Conservation (phyloP, 768 basidiomycete genomes). For the Mycena vulgaris region DNA sequence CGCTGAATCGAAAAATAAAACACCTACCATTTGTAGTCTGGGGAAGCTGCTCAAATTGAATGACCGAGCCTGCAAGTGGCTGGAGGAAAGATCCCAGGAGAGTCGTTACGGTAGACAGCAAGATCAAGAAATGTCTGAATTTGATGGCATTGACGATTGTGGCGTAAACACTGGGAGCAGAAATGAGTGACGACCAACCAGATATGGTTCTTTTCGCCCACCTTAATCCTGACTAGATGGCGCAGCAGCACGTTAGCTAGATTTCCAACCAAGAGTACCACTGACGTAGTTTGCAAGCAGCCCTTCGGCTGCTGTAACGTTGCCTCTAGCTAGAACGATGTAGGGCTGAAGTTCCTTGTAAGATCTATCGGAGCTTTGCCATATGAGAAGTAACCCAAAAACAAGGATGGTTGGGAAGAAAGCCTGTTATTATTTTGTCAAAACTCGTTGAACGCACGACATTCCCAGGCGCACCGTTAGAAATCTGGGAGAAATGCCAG, state of each 20-base stretch:
- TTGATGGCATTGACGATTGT: slow-evolving; percentile 13
- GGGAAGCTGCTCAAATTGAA: slow-evolving; percentile 51
- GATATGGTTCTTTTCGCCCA: slow-evolving; percentile 44
- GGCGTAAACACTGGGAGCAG: slow-evolving; percentile 7
- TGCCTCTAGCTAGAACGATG: slow-evolving; percentile 67
- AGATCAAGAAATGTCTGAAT: slow-evolving; percentile 65
- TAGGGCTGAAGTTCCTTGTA: slow-evolving; percentile 77
- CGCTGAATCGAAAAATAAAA: background rate
- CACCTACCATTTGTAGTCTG: slow-evolving; percentile 42
- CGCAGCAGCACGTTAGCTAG: background rate
- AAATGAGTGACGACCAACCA: background rate
- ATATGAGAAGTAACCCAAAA: slow-evolving; percentile 9
- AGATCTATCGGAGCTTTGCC: slow-evolving; percentile 33
- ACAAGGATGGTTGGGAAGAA: slow-evolving; percentile 70
- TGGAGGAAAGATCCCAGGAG: slow-evolving; percentile 45
- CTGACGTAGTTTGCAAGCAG: slow-evolving; percentile 77
- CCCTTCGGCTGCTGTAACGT: slow-evolving; percentile 68
- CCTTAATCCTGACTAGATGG: slow-evolving; percentile 15
- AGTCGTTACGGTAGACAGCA: slow-evolving; percentile 61
- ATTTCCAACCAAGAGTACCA: background rate
- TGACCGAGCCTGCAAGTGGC: slow-evolving; percentile 56
- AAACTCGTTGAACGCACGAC: background rate
- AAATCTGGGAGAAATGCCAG: slow-evolving; percentile 61
- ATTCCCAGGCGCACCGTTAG: slow-evolving; percentile 45
- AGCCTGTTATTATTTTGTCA: slow-evolving; percentile 55